These are phyloP conservation scores for Leucocoprinus leucothites DNA, from an alignment of 768 basidiomycete species.

Conservation along the genomic window DNA sequence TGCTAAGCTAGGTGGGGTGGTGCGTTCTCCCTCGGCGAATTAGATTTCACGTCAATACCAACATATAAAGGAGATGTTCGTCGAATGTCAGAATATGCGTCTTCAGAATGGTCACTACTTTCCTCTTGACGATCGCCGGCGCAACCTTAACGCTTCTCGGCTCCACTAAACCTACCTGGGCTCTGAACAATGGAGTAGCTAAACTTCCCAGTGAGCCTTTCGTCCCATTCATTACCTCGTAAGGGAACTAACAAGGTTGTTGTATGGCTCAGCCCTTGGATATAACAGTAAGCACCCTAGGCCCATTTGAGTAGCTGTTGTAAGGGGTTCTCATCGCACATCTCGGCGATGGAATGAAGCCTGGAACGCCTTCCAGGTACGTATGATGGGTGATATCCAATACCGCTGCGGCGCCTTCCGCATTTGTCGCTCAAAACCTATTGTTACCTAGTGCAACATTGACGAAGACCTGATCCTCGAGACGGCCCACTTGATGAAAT, in stretches of 20 bases:
- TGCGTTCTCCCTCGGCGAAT: too few species aligned
- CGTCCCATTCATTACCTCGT: background rate
- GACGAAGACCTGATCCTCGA: conserved; percentile 51
- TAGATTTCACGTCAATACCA: background rate
- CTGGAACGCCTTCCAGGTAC: conserved; percentile 68
- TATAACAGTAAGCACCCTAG: conserved; percentile 51
- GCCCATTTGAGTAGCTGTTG: background rate
- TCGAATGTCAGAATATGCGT: background rate
- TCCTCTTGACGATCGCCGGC: conserved; percentile 19
- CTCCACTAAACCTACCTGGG: conserved; percentile 15
- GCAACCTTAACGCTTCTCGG: conserved; percentile 16
- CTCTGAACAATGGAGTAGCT: conserved; percentile 32
- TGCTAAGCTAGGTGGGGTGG: too few species aligned
- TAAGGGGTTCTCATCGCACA: background rate
- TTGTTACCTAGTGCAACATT: conserved; percentile 59
- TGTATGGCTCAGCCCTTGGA: conserved; percentile 43
- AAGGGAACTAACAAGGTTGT: background rate
- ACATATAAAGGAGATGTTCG: background rate
- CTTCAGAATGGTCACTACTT: conserved; percentile 19
- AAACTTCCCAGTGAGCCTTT: conserved; percentile 33
- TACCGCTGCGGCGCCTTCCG: background rate
- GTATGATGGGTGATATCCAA: conserved; percentile 10
- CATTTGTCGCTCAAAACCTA: background rate
- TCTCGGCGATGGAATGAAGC: conserved; percentile 30
- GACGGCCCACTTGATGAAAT: conserved; percentile 47